A percentile compares a stretch with the other conserved stretches of the same genome.
These are phyloP conservation scores for Chlamydomonas eustigma DNA, from an alignment of 139 green algal genomes.

Conservation along the genomic window DNA sequence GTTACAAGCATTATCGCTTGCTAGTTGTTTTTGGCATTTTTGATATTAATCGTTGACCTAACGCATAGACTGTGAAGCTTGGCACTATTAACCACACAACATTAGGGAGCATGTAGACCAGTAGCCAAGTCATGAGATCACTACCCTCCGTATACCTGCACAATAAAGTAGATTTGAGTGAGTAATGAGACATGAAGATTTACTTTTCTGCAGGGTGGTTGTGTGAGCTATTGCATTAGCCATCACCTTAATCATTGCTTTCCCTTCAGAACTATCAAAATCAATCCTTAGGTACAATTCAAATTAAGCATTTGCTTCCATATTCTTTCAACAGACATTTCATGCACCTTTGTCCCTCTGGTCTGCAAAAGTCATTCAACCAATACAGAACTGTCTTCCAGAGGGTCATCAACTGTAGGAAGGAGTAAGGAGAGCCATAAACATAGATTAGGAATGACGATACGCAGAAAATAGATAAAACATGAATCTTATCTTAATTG, in stretches of 20 bases:
- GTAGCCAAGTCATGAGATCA: not conserved
- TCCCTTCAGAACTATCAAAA: not conserved
- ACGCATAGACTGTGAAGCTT: not conserved
- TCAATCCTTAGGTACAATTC: not conserved
- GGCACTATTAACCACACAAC: not conserved
- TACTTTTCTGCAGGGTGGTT: too few species aligned
- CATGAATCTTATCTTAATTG: not conserved
- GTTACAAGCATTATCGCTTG: too few species aligned
- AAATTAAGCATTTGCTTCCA: not conserved
- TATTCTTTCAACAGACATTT: not conserved
- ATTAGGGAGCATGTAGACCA: not conserved
- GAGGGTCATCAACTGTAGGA: not conserved
- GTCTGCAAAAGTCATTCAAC: not conserved
- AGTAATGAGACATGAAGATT: not conserved
- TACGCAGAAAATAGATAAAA: not conserved
- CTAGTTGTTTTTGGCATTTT: not conserved
- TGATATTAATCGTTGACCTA: not conserved
- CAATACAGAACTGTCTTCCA: not conserved
- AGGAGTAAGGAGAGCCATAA: not conserved
- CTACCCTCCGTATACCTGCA: not conserved
- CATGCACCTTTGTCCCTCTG: not conserved
- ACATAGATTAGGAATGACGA: not conserved
- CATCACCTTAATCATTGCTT: not conserved
- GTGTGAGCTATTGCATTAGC: not conserved
- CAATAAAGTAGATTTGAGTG: not conserved